phyloP scores from a whole-genome alignment of 2,329 filamentous ascomycete species.

The Lachnellula occidentalis region DNA sequence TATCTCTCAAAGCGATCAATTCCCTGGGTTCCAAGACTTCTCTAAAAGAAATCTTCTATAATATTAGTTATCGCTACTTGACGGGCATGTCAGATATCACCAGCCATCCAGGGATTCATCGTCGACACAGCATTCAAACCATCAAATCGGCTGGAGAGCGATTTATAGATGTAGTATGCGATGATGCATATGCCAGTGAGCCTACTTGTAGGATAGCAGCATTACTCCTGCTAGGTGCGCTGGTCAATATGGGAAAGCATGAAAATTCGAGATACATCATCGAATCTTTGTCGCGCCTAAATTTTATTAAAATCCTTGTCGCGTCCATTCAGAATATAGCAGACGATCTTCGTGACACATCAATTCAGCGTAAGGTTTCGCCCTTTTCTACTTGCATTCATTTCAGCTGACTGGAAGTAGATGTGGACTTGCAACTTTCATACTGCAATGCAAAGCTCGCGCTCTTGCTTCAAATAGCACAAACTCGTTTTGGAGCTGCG shows the following conservation, averaged over 20 bases:
- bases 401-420: slow-evolving; percentile 16
- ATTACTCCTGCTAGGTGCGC: slow-evolving; percentile 72
- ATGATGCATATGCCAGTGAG: slow-evolving; percentile 85
- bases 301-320: slow-evolving; percentile 85
- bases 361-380: slow-evolving; percentile 45
- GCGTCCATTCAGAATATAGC: slow-evolving; percentile 79
- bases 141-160: slow-evolving; percentile 76
- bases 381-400: background rate
- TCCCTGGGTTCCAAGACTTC: slow-evolving; percentile 64
- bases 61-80: slow-evolving; percentile 83
- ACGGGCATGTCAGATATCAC: slow-evolving; percentile 57
- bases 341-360: slow-evolving; percentile 59
- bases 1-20: slow-evolving; percentile 73
- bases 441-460: slow-evolving; percentile 69
- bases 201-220: slow-evolving; percentile 78
- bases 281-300: slow-evolving; percentile 74
- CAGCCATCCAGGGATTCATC: slow-evolving; percentile 41
- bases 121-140: slow-evolving; percentile 55
- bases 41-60: slow-evolving; percentile 81
- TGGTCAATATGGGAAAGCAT: slow-evolving; percentile 67
- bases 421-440: slow-evolving; percentile 34
- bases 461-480: slow-evolving; percentile 76
- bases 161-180: slow-evolving; percentile 80
- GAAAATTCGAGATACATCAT: slow-evolving; percentile 71
- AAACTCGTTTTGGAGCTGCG: slow-evolving; percentile 77